Conservation (phyloP, 768 basidiomycete species). For the Mrakia hoshinonis region DNA sequence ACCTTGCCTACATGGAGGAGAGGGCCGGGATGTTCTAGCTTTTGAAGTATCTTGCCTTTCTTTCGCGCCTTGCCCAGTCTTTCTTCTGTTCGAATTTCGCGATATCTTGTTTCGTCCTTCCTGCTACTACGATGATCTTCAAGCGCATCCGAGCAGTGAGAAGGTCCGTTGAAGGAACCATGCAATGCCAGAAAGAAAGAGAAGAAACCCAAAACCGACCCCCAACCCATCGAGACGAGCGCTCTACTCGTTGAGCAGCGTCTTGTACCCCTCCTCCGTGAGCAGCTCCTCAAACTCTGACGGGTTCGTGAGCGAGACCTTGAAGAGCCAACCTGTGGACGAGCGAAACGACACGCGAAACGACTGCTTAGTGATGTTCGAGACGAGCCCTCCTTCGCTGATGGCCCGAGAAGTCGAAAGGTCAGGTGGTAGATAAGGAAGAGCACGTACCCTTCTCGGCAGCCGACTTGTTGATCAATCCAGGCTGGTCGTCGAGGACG, state of each 20-base stretch:
- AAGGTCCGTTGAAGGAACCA: too few relatives aligned
- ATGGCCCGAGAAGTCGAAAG: background rate
- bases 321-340: conserved; percentile 86
- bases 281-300: conserved; percentile 71
- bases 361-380: background rate
- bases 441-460: conserved; percentile 62
- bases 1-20: too few relatives aligned
- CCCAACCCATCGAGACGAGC: background rate
- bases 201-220: background rate
- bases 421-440: background rate
- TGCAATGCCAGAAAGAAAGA: background rate
- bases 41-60: too few relatives aligned
- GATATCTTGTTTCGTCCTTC: too few relatives aligned
- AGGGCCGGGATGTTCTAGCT: too few relatives aligned
- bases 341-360: background rate
- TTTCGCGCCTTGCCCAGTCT: too few relatives aligned
- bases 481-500: conserved; percentile 56
- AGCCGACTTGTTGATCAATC: conserved; percentile 78
- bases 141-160: too few relatives aligned
- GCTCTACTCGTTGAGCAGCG: conserved; percentile 28
- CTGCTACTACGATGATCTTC: too few relatives aligned
- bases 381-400: too few relatives aligned
- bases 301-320: conserved; percentile 70
- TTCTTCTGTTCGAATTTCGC: too few relatives aligned
- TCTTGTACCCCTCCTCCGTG: conserved; percentile 64